These are phyloP conservation scores for Phaeosphaeriaceae sp. DNA, from an alignment of 2,329 filamentous ascomycete genomes.

Conservation along the genomic window DNA sequence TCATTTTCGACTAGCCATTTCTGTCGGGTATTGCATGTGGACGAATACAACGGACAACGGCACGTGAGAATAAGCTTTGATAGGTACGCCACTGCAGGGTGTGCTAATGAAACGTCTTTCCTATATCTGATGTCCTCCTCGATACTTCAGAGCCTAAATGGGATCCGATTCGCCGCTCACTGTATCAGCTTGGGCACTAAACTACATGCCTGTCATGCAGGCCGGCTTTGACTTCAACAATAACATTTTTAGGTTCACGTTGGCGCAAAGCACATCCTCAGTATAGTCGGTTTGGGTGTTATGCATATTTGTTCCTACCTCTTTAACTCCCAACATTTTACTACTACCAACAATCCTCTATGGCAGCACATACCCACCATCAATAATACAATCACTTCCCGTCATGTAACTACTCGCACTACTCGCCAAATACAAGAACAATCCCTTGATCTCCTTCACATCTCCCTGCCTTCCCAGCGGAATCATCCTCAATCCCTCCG, in stretches of 20 bases:
- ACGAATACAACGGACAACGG: neutral
- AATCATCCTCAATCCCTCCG: slow-evolving; percentile 74
- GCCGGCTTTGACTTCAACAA: too few relatives aligned
- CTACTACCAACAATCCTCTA: slow-evolving; percentile 5
- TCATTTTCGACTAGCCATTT: neutral
- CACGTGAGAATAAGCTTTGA: neutral
- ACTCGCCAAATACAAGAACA: slow-evolving; percentile 80
- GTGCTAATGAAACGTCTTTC: neutral
- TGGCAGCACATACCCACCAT: slow-evolving; percentile 71
- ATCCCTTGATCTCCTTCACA: slow-evolving; percentile 78
- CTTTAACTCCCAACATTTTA: neutral
- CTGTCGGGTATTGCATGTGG: neutral
- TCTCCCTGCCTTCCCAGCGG: slow-evolving; percentile 78
- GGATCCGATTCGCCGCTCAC: too few relatives aligned
- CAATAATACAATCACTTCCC: slow-evolving; percentile 74
- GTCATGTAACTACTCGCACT: slow-evolving; percentile 82
- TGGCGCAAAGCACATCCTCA: too few relatives aligned
- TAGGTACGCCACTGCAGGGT: neutral
- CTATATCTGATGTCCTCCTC: neutral
- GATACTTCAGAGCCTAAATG: neutral
- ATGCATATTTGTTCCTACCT: too few relatives aligned
- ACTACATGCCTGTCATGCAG: too few relatives aligned
- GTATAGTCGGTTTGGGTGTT: too few relatives aligned
- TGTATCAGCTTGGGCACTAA: neutral
- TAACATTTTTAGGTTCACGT: too few relatives aligned